Percentiles rank a stretch among this genome's conserved stretches.
Evolutionary conservation across 768 basidiomycete genomes (phyloP).

Genomic region (Hericium erinaceus): DNA sequence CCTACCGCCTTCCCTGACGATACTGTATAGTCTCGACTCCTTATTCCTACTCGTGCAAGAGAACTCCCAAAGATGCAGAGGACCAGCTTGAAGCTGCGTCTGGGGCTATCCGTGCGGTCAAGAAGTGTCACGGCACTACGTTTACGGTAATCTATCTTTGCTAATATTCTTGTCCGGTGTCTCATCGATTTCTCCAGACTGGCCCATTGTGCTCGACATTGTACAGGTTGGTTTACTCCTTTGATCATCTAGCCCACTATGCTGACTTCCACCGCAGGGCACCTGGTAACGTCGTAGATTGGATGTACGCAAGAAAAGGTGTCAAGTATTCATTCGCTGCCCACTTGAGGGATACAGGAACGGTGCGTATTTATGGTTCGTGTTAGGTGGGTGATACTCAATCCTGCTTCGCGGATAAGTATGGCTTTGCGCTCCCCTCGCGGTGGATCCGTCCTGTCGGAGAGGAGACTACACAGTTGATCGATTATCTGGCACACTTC

Average conservation of each 20-base stretch:
- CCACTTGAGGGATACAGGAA: conserved; percentile 63
- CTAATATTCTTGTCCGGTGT: not conserved
- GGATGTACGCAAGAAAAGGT: conserved; percentile 46
- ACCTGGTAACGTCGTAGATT: conserved; percentile 59
- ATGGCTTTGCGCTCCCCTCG: conserved; percentile 68
- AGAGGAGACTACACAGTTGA: conserved; percentile 60
- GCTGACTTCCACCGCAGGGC: conserved; percentile 24
- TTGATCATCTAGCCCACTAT: not conserved
- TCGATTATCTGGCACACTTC: conserved; percentile 62
- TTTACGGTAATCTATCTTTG: conserved; percentile 35
- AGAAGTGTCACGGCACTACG: conserved; percentile 40
- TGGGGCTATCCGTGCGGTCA: conserved; percentile 52
- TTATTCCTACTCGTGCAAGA: conserved; percentile 62
- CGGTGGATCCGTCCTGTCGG: conserved; percentile 70
- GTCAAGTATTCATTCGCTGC: conserved; percentile 57
- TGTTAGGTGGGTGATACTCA: not conserved
- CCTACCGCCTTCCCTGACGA: not conserved
- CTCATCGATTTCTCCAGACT: conserved; percentile 20
- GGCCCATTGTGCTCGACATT: conserved; percentile 37
- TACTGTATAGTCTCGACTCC: conserved; percentile 57
- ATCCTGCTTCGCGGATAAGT: conserved; percentile 30
- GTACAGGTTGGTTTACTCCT: conserved; percentile 23
- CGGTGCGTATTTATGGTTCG: conserved; percentile 32
- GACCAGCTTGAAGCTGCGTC: conserved; percentile 65
- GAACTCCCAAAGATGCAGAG: conserved; percentile 59